These are phyloP conservation scores for Zygoascus tannicola DNA, from an alignment of 805 yeast genomes.

Conservation along the genomic window DNA sequence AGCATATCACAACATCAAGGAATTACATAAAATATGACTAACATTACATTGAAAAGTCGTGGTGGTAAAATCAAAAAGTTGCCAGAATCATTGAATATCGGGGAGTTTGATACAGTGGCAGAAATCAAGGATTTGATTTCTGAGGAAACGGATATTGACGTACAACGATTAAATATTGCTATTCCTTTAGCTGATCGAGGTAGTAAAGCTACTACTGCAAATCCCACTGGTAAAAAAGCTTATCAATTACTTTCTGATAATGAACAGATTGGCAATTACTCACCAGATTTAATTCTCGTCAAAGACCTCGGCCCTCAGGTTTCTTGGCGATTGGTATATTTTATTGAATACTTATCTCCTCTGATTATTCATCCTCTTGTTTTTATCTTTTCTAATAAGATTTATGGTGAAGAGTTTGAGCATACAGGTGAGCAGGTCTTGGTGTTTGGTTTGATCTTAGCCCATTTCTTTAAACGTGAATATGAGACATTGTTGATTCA, in stretches of 20 bases:
- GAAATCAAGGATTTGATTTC: constrained; percentile 39
- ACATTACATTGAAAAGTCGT: constrained; percentile 17
- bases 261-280: constrained; percentile 38
- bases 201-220: constrained; percentile 29
- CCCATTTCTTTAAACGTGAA: constrained; percentile 84
- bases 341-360: constrained; percentile 87
- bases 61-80: constrained; percentile 20
- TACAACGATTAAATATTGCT: constrained; percentile 51
- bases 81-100: constrained; percentile 23
- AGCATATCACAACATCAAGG: too few species aligned
- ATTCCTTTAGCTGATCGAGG: constrained; percentile 23
- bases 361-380: constrained; percentile 65
- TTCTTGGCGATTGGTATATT: constrained; percentile 83
- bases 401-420: constrained; percentile 29
- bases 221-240: constrained; percentile 16
- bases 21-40: constrained; percentile 14
- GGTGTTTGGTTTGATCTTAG: constrained; percentile 46
- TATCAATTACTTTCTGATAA: constrained; percentile 36
- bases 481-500: constrained; percentile 80
- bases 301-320: constrained; percentile 93
- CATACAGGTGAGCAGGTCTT: constrained; percentile 46
- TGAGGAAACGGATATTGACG: constrained; percentile 35
- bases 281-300: constrained; percentile 40
- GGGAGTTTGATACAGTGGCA: constrained; percentile 34
- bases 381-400: constrained; percentile 36